These are phyloP conservation scores for Trichoderma hamatum DNA, from an alignment of 2,329 filamentous ascomycete species.

Conservation along the genomic window DNA sequence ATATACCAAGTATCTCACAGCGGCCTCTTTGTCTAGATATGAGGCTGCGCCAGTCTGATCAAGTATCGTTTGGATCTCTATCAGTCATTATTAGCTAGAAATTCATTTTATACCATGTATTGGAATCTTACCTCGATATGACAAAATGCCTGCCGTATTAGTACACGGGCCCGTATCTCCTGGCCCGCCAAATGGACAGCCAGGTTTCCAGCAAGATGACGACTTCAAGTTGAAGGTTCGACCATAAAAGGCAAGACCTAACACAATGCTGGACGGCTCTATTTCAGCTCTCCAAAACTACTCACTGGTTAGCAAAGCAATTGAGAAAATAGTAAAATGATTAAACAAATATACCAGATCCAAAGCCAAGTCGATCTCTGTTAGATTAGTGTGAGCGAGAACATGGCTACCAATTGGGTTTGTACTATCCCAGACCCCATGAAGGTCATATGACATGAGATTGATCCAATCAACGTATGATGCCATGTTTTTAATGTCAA, in stretches of 20 bases:
- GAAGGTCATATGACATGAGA: constrained; percentile 21
- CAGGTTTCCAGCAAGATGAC: constrained; percentile 34
- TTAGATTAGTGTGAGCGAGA: constrained; percentile 12
- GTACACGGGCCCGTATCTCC: constrained; percentile 36
- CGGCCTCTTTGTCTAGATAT: not conserved
- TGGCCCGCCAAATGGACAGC: constrained; percentile 35
- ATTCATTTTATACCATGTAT: no score
- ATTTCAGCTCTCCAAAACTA: constrained; percentile 15
- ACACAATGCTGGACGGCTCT: constrained; percentile 30
- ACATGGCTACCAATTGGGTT: not conserved
- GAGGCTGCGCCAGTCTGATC: not conserved
- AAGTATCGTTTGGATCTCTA: not conserved
- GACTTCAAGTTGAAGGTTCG: constrained; percentile 40
- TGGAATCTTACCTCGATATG: constrained; percentile 13
- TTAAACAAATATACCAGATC: not conserved
- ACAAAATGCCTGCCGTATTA: constrained; percentile 38
- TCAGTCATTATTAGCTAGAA: no score
- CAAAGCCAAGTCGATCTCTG: constrained; percentile 15
- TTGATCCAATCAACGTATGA: constrained; percentile 27
- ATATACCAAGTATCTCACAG: constrained; percentile 11
- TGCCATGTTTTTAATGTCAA: constrained; percentile 31
- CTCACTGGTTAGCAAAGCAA: not conserved
- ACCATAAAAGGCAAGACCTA: constrained; percentile 40
- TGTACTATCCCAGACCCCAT: constrained; percentile 16
- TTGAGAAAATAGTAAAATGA: not conserved